Evolutionary conservation across 2,329 filamentous ascomycete species (phyloP).

Genomic region (Alternaria sp.): DNA sequence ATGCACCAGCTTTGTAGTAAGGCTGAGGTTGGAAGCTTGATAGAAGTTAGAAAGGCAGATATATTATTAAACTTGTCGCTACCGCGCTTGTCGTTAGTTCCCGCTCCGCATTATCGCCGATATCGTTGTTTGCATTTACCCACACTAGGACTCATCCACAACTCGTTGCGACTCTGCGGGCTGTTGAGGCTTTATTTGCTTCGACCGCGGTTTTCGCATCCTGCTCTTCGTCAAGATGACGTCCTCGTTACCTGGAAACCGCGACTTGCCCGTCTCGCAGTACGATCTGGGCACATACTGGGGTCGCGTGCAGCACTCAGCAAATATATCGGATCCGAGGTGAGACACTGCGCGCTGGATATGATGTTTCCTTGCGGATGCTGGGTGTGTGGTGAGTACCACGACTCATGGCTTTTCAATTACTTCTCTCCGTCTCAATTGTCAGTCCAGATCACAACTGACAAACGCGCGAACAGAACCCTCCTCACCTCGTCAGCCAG

Average conservation of each 20-base stretch:
- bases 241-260: conserved; percentile 68
- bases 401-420: conserved; percentile 36
- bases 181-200: conserved; percentile 9
- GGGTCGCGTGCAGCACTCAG: conserved; percentile 90
- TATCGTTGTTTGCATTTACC: conserved; percentile 23
- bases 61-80: conserved; percentile 6
- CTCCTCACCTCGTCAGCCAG: conserved; percentile 80
- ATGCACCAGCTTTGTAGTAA: background rate
- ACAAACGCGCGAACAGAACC: conserved; percentile 66
- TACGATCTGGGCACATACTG: conserved; percentile 94
- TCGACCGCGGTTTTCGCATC: conserved; percentile 1
- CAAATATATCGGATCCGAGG: conserved; percentile 93
- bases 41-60: background rate
- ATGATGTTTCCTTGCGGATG: conserved; percentile 17
- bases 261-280: conserved; percentile 89
- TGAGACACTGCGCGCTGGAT: conserved; percentile 61
- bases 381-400: conserved; percentile 52
- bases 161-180: conserved; percentile 1
- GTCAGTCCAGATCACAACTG: background rate
- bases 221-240: conserved; percentile 58
- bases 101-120: conserved; percentile 23
- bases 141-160: conserved; percentile 13
- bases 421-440: conserved; percentile 10
- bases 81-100: conserved; percentile 19
- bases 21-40: background rate